Conservation (phyloP, 2,329 filamentous ascomycete species). For the Fusarium mangiferae region DNA sequence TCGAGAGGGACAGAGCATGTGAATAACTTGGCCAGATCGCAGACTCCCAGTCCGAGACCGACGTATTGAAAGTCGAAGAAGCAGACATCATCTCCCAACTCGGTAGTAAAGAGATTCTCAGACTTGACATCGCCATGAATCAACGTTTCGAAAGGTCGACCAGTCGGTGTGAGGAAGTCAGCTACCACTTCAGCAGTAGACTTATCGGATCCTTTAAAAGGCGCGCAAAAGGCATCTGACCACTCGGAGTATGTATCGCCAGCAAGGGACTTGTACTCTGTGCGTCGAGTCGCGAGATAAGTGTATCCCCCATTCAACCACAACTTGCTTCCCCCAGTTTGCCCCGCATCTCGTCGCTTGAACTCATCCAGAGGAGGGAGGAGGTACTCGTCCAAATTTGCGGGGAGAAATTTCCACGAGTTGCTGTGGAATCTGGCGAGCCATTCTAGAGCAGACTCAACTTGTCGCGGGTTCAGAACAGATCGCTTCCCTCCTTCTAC, state of each 20-base stretch:
- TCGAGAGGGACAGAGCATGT: slow-evolving; percentile 70
- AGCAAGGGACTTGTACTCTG: slow-evolving; percentile 63
- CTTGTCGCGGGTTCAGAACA: slow-evolving; percentile 59
- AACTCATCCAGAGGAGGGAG: slow-evolving; percentile 67
- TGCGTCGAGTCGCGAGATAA: slow-evolving; percentile 70
- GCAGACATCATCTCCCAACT: slow-evolving; percentile 60
- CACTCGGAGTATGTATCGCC: slow-evolving; percentile 64
- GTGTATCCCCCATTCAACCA: slow-evolving; percentile 78
- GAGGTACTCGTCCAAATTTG: slow-evolving; percentile 51
- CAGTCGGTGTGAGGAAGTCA: slow-evolving; percentile 58
- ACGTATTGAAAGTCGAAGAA: slow-evolving; percentile 79
- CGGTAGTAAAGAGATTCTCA: slow-evolving; percentile 71
- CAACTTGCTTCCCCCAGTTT: slow-evolving; percentile 45
- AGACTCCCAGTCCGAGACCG: slow-evolving; percentile 71
- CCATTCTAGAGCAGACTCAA: slow-evolving; percentile 68
- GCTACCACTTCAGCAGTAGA: slow-evolving; percentile 66
- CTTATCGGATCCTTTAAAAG: slow-evolving; percentile 27
- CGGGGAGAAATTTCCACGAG: slow-evolving; percentile 56
- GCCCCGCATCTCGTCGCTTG: slow-evolving; percentile 38
- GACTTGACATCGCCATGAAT: slow-evolving; percentile 78
- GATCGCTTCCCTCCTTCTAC: slow-evolving; percentile 65
- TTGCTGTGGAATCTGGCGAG: slow-evolving; percentile 68
- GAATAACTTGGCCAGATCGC: slow-evolving; percentile 74
- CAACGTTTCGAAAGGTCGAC: slow-evolving; percentile 61
- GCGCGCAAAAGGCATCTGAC: slow-evolving; percentile 59